Evolutionary conservation across 2,329 filamentous ascomycete species (phyloP), one percentile per base, ranked within the genome.

Genomic region (Coniochaeta hoffmannii): DNA sequence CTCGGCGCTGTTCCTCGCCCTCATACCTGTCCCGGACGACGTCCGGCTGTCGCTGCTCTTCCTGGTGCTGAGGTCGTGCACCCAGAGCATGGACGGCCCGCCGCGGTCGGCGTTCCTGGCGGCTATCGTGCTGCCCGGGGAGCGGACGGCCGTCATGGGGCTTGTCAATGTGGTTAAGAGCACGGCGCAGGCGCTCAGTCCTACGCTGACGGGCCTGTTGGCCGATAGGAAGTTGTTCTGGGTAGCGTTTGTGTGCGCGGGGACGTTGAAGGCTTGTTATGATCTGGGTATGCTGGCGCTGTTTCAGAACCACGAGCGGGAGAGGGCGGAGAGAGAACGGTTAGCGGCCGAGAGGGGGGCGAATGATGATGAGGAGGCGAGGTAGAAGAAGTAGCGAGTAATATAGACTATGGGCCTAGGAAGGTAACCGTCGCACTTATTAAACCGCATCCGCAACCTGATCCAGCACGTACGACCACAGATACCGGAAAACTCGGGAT

Each of bases 61-160:
- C 55, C 72, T 89, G 11, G 67, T 86, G 15, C 72, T 87, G 11
- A 79, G 87, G 8, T 76, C 85, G 0, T 82, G 80, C 58, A 79
- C 80, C 0, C 78, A 82, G 55, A 83, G 76, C 51, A 90, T 90
- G 87, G 87, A 90, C 61, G 78, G 81, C 22, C 87, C 85, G 0
- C 88, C 88, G 0, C 79, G 87, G 9, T 78, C 81, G 3, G 87
- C 87, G 0, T 90, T 90, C 65, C 68, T 90, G 1, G 81, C 87
- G 0, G 81, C 83, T 1, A 79, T 84, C 0, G 76, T 90, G 3
- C 76, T 81, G 10, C 78, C 86, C 0, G 72, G 76, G 2, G 87
- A 90, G 67, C 78, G 88, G 1, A 90, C 87, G 0, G 84, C 85
- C 0, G 80, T 89, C 11, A 85, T 90, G 80, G 88, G 87, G 0